Base-by-base conservation (phyloP, 2,329 filamentous ascomycete species). In the Venturia pyrina region DNA sequence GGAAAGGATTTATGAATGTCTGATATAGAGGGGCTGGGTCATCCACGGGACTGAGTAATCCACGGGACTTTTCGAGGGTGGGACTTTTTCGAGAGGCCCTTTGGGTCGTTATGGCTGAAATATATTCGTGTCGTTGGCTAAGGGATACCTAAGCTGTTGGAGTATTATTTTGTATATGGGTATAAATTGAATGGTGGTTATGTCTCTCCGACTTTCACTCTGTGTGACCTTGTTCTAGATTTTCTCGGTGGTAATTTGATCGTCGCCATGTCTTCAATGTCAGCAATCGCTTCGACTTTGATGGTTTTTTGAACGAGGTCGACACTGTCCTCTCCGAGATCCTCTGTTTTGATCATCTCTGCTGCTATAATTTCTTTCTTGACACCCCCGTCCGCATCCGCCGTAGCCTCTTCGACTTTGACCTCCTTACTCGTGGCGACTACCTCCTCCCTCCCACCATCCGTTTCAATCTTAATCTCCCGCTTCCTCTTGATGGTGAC, bases 371-470 rank as follows among this genome's bases (percentile, higher is more conserved):
- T 17, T 17, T 37, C 53, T 59, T 37, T 6, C 6, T 37, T 37
- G 53, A 59, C 53, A 15, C 15, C 19, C 32, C 32, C 32, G 15
- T 59, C 53, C 53, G 15, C 32, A 34, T 37, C 19, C 53, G 28
- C 21, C 48, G 21, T 6, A 37, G 15, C 53, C 63, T 73, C 71
- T 56, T 64, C 60, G 13, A 37, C 44, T n/a, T 56, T 59, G 32
- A 59, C 59, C 46, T 53, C 50, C 43, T n/a, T 66, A 56, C 11
- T 66, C 59, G n/a, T 66, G 57, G 48, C 75, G 71, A 41, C 70
- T 24, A 73, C 69, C 62, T 71, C 69, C 5, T 73, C 67, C 63
- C 78, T 76, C 1, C 78, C 67, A 1, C 73, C 71, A 37, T 59
- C 53, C 28, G 71, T 71, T 24, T 72, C 73, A 66, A 76, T 70